Evolutionary conservation across 164 flowering plant genomes (phyloP).

Genomic region (Pachysandra terminalis): DNA sequence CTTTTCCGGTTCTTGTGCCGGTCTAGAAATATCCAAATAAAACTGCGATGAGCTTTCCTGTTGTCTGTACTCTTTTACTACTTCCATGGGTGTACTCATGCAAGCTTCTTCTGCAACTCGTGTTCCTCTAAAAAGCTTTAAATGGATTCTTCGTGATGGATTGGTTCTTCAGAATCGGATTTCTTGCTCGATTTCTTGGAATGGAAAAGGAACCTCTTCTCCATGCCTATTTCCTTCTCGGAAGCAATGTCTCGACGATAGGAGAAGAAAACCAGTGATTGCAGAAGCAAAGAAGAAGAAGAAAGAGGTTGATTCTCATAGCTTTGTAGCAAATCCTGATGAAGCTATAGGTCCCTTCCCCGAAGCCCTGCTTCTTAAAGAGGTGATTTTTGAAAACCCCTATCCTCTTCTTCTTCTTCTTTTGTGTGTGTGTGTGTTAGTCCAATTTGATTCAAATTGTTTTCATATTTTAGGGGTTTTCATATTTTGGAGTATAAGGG

Average conservation of each 20-base stretch:
- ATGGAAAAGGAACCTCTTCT: slow-evolving; percentile 31
- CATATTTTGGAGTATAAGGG: no score
- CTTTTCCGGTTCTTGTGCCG: no score
- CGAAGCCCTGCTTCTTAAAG: slow-evolving; percentile 81
- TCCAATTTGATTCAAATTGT: neutral
- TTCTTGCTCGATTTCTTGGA: slow-evolving; percentile 17
- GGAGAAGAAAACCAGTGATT: slow-evolving; percentile 27
- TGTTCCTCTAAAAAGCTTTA: slow-evolving; percentile 12
- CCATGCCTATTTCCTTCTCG: slow-evolving; percentile 19
- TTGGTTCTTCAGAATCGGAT: slow-evolving; percentile 3
- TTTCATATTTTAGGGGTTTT: no score
- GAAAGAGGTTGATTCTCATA: slow-evolving; percentile 48
- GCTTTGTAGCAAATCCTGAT: slow-evolving; percentile 57
- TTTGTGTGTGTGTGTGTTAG: neutral
- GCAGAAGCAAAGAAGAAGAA: slow-evolving; percentile 42
- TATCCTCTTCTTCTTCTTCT: neutral
- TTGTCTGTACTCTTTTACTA: no score
- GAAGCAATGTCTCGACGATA: slow-evolving; percentile 15
- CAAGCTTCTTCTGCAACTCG: slow-evolving; percentile 19
- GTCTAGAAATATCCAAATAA: no score
- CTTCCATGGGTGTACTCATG: slow-evolving; percentile 32
- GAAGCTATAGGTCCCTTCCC: slow-evolving; percentile 78
- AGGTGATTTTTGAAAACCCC: slow-evolving; percentile 37
- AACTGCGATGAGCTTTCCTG: neutral
- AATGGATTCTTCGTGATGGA: neutral